Conservation (phyloP, 1,284 basidiomycete genomes). For the Boletellus deceptivus region DNA sequence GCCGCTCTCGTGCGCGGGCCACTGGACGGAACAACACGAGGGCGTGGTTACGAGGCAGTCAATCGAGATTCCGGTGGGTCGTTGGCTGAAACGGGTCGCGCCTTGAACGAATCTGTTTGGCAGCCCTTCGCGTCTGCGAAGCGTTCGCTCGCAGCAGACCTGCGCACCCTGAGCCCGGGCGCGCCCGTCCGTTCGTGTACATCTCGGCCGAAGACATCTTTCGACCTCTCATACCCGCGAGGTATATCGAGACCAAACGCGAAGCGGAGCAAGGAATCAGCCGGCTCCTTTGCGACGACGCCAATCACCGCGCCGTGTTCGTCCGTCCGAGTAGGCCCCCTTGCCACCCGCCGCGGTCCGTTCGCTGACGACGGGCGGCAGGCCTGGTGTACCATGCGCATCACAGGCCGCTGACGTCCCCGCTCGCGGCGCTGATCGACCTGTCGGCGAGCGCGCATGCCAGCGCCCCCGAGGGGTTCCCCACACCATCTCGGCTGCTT, state of each 20-base stretch:
- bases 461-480: slow-evolving; percentile 53
- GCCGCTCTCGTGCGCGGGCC: slow-evolving; percentile 52
- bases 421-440: slow-evolving; percentile 83
- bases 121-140: slow-evolving; percentile 74
- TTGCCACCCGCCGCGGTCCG: not conserved
- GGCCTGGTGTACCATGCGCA: slow-evolving; percentile 97
- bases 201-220: slow-evolving; percentile 94
- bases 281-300: slow-evolving; percentile 40
- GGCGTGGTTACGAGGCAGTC: slow-evolving; percentile 65
- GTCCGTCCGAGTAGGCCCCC: slow-evolving; percentile 76
- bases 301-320: slow-evolving; percentile 65
- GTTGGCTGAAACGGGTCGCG: slow-evolving; percentile 3
- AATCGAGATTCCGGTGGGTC: slow-evolving; percentile 88
- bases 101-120: slow-evolving; percentile 13
- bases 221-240: slow-evolving; percentile 78
- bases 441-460: slow-evolving; percentile 69
- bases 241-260: slow-evolving; percentile 89
- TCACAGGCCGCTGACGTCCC: slow-evolving; percentile 82
- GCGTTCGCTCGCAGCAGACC: slow-evolving; percentile 57
- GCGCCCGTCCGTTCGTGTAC: slow-evolving; percentile 79
- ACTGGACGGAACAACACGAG: slow-evolving; percentile 45
- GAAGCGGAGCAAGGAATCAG: slow-evolving; percentile 79
- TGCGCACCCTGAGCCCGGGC: slow-evolving; percentile 31
- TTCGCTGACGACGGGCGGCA: slow-evolving; percentile 25
- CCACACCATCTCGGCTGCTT: slow-evolving; percentile 61